Evolutionary conservation across 805 yeast genomes (phyloP), one percentile per base, ranked within the genome.

Genomic region (Monosporozyma solicola): DNA sequence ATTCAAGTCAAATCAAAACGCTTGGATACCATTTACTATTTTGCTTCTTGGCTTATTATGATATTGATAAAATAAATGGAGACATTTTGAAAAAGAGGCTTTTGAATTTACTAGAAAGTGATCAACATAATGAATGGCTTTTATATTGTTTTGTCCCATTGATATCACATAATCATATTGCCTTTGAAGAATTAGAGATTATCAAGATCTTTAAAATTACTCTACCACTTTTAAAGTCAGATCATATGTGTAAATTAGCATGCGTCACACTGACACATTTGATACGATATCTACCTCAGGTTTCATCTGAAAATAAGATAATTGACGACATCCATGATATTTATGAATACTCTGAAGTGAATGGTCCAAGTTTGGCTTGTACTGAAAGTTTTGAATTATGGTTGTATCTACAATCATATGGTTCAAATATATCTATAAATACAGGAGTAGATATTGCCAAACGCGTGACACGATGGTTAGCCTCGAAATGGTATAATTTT

Each of bases 331-430:
- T 82, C 33, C 77, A 76, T 44, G 77, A 76, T 31, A 51, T 81
- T 1, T 67, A 78, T 48, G 85, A 82, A 39, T 61, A 78, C 5
- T 69, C 86, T 0, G 84, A 80, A 47, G 69, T 82, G 0, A 79
- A 77, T 62, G 92, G 92, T 0, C 92, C 94, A 2, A 61, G 67
- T 1, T 25, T 56, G 1, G 51, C 83, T 1, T 71, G 75, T 48
- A 68, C 75, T 45, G 79, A 75, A 48, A 69, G 85, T 3, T 66
- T 80, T 31, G 57, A 62, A 13, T 79, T 84, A 56, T 85, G 91
- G 91, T 65, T 71, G 50, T 57, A 71, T 0, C 56, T 78, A 3
- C 64, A 73, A 15, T 61, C 63, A 3, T 60, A 76, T 9, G 71
- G 77, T 16, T 68, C 66, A 35, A 62, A 61, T 2, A 63, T 71